Conservation (phyloP, 2,329 filamentous ascomycete species). For the Ilyonectria sp. region DNA sequence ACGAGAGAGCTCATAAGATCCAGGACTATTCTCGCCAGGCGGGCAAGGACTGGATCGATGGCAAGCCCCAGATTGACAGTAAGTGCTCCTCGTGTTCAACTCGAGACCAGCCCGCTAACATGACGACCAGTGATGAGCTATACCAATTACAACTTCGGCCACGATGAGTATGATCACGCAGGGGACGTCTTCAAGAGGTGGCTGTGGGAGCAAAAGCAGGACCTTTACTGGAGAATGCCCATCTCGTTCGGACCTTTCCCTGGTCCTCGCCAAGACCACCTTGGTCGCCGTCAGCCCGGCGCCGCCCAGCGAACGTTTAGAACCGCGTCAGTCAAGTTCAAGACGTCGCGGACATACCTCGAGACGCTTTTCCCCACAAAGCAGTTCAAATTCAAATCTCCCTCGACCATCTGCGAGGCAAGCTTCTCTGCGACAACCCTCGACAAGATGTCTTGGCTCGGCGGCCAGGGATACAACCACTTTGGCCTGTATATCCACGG, state of each 20-base stretch:
- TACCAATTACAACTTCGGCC: slow-evolving; percentile 39
- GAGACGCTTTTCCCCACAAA: slow-evolving; percentile 58
- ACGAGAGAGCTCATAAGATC: slow-evolving; percentile 69
- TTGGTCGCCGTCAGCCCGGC: slow-evolving; percentile 17
- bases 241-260: slow-evolving; percentile 45
- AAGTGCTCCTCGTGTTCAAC: not conserved
- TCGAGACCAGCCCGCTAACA: slow-evolving; percentile 3
- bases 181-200: slow-evolving; percentile 31
- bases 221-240: slow-evolving; percentile 42
- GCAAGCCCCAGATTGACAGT: slow-evolving; percentile 36
- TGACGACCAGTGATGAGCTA: slow-evolving; percentile 31
- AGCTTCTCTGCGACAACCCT: slow-evolving; percentile 62
- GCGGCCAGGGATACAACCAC: slow-evolving; percentile 70
- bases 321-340: slow-evolving; percentile 66
- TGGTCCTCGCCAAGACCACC: slow-evolving; percentile 35
- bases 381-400: slow-evolving; percentile 65
- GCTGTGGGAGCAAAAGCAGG: slow-evolving; percentile 35
- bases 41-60: slow-evolving; percentile 51
- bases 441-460: slow-evolving; percentile 72
- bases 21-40: slow-evolving; percentile 70
- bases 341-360: slow-evolving; percentile 64
- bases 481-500: slow-evolving; percentile 75
- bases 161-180: slow-evolving; percentile 42
- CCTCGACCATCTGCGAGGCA: slow-evolving; percentile 61
- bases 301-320: slow-evolving; percentile 53